Conservation (phyloP, 192 early-diverging fungal species). For the Rhizoclosmatium globosum region DNA sequence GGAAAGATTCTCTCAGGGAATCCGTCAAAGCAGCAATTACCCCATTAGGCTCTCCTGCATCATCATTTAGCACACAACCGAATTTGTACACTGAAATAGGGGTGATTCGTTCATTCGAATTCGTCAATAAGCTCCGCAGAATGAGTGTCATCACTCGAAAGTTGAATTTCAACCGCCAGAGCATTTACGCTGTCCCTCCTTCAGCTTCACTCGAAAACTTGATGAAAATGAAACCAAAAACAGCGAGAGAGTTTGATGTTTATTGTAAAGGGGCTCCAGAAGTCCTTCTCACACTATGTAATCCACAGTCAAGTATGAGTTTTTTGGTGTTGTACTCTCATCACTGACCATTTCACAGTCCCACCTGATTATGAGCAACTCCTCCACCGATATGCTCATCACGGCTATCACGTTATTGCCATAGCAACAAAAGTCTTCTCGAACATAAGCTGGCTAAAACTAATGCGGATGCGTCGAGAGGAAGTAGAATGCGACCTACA, state of each 20-base stretch:
- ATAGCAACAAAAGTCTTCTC: conserved; percentile 82
- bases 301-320: conserved; percentile 73
- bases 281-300: conserved; percentile 89
- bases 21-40: conserved; percentile 9
- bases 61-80: not conserved
- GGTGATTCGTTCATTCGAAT: conserved; percentile 82
- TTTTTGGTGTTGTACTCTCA: not conserved
- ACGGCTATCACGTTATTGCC: conserved; percentile 97
- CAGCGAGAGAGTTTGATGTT: conserved; percentile 65
- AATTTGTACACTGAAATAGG: conserved; percentile 57
- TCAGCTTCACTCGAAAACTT: not conserved
- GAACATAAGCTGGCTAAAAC: conserved; percentile 72
- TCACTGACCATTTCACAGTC: conserved; percentile 55
- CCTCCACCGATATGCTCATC: conserved; percentile 88
- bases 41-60: not conserved
- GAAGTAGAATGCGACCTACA: conserved; percentile 83
- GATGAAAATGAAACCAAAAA: not conserved
- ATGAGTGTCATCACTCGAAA: conserved; percentile 88
- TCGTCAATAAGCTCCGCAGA: conserved; percentile 85
- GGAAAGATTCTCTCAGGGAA: conserved; percentile 30
- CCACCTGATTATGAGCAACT: conserved; percentile 85
- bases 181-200: not conserved
- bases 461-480: conserved; percentile 84
- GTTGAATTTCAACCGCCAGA: conserved; percentile 37
- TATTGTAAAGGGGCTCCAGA: conserved; percentile 99